Percentiles rank a stretch among this genome's conserved stretches.
Conservation (phyloP, 2,329 filamentous ascomycete species). For the Ascochyta clinopodiicola region DNA sequence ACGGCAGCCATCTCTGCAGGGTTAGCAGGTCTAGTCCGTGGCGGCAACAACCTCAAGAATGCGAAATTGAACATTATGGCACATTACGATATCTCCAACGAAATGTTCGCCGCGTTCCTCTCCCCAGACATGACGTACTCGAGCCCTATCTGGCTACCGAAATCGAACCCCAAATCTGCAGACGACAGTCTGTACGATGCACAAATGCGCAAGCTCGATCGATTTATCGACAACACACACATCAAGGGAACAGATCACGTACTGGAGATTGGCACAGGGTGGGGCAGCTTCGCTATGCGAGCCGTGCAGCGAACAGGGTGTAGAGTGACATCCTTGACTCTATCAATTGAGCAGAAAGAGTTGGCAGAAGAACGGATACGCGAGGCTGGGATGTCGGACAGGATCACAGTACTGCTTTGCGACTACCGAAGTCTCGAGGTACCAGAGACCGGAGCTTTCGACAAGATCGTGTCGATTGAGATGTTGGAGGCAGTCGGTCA, state of each 20-base stretch:
- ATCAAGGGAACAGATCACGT: slow-evolving; percentile 72
- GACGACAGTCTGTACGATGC: slow-evolving; percentile 69
- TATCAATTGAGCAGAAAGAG: slow-evolving; percentile 72
- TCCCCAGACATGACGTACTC: slow-evolving; percentile 81
- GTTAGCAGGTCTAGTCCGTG: slow-evolving; percentile 60
- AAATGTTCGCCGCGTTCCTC: slow-evolving; percentile 76
- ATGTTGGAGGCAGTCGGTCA: slow-evolving; percentile 78
- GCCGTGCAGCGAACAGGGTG: slow-evolving; percentile 72
- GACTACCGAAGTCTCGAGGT: slow-evolving; percentile 71
- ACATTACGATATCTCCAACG: slow-evolving; percentile 79
- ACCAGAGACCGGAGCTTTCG: slow-evolving; percentile 60
- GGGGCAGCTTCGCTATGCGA: slow-evolving; percentile 76
- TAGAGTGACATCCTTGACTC: slow-evolving; percentile 70
- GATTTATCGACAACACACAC: slow-evolving; percentile 69
- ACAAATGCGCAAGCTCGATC: slow-evolving; percentile 70
- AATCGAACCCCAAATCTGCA: slow-evolving; percentile 48
- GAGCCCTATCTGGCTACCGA: slow-evolving; percentile 69
- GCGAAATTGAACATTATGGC: slow-evolving; percentile 70
- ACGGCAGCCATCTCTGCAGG: slow-evolving; percentile 66
- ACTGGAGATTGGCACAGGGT: slow-evolving; percentile 77
- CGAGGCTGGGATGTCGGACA: slow-evolving; percentile 64
- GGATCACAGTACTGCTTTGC: slow-evolving; percentile 69
- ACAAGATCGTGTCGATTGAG: slow-evolving; percentile 77
- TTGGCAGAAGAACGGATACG: slow-evolving; percentile 70
- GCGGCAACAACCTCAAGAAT: slow-evolving; percentile 57